phyloP scores from a whole-genome alignment of 2,329 filamentous ascomycete species.

The Diaporthe eres region DNA sequence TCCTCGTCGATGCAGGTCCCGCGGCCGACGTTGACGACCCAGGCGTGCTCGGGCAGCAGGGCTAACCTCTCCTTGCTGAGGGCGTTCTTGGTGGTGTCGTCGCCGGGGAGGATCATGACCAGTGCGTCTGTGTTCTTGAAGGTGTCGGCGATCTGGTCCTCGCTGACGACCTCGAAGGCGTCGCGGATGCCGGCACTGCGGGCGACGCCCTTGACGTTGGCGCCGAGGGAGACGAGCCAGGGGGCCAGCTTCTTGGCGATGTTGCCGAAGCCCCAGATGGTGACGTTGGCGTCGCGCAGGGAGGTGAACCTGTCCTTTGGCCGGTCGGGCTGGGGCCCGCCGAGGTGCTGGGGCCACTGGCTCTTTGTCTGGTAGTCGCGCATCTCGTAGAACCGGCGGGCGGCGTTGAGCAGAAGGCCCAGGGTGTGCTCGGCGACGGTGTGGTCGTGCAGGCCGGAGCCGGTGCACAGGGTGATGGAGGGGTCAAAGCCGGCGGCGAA shows the following conservation, averaged over 20 bases:
- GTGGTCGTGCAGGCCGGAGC: conserved; percentile 74
- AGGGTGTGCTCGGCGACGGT: conserved; percentile 77
- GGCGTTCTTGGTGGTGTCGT: conserved; percentile 67
- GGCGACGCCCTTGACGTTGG: conserved; percentile 71
- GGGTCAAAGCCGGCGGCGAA: conserved; percentile 72
- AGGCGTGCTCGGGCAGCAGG: conserved; percentile 69
- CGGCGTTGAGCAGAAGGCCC: conserved; percentile 68
- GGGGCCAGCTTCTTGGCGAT: conserved; percentile 74
- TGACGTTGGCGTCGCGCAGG: conserved; percentile 69
- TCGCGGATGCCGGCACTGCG: conserved; percentile 68
- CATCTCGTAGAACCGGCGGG: conserved; percentile 73
- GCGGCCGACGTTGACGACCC: conserved; percentile 66
- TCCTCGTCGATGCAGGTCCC: conserved; percentile 54
- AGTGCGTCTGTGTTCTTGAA: conserved; percentile 72
- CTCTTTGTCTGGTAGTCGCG: conserved; percentile 70
- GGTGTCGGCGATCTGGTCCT: conserved; percentile 67
- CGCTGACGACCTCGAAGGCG: conserved; percentile 69
- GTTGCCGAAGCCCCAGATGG: conserved; percentile 77
- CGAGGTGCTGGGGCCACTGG: conserved; percentile 73
- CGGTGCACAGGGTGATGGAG: conserved; percentile 68
- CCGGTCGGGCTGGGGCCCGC: conserved; percentile 72
- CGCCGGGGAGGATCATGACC: conserved; percentile 77
- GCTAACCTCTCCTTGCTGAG: conserved; percentile 68
- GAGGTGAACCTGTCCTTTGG: conserved; percentile 67
- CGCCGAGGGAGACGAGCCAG: conserved; percentile 67